Evolutionary conservation across 73 alveolate species (phyloP), one percentile per base, ranked within the genome.

Genomic region (Blepharisma japonicum): DNA sequence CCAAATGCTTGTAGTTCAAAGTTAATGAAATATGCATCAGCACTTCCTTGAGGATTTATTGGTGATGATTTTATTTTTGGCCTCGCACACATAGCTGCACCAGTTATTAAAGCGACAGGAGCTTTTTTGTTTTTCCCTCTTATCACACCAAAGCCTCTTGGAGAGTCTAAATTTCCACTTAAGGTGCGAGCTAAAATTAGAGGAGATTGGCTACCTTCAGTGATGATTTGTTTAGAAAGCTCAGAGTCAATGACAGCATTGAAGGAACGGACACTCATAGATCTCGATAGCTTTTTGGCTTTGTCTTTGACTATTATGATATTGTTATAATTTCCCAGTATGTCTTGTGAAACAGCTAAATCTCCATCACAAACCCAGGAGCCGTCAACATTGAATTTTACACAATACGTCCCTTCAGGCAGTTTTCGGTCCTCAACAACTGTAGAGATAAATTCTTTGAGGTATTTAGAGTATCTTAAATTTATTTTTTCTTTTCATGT

Each of bases 341-440:
- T 0, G 6, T 70, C 80, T 70, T 70, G 66, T 11, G 66, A 39
- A 14, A 70, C 32, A 45, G 80, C 46, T 14, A 70, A 25, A n/a
- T 47, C 27, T 14, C 68, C 56, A 45, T 70, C 80, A 70, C 80
- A 70, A n/a, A 70, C 68, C 80, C 80, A 70, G 25, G n/a, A 7
- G 9, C 80, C 80, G 39, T 70, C 80, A 14, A 70, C 66, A 9
- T 14, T 23, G 80, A 70, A 70, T 54, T 70, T 70, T 70, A 70
- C 45, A 14, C 21, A 45, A 47, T 70, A 70, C 20, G 66, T 70
- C 11, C 80, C 80, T 14, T 39, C 49, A 61, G 74, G 74, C 39
- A 61, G 18, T 61, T 61, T 61, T 8, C 11, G 14, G 46, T 61
- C 74, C 23, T 14, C 47, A 1, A 61, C 18, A 20, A 25, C 74